Conservation (phyloP, 2,329 filamentous ascomycete genomes). For the Calonectria henricotiae region DNA sequence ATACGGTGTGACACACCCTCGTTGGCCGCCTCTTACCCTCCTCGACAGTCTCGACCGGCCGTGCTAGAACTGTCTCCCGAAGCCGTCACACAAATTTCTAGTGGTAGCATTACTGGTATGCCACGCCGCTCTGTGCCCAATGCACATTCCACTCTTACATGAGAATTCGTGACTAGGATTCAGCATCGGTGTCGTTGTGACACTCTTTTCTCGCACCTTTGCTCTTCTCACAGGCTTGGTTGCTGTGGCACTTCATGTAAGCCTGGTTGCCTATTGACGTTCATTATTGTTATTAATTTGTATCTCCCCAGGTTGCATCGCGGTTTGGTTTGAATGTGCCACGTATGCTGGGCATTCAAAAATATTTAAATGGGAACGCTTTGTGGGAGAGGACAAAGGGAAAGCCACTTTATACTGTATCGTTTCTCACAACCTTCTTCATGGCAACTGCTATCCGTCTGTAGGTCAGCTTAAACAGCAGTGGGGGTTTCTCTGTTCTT, state of each 20-base stretch:
- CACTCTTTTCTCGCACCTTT: slow-evolving; percentile 80
- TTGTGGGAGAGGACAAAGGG: slow-evolving; percentile 69
- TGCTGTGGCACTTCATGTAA: slow-evolving; percentile 76
- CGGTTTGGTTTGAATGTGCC: slow-evolving; percentile 63
- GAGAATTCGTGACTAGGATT: slow-evolving; percentile 66
- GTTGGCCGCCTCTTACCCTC: slow-evolving; percentile 40
- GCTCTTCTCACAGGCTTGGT: slow-evolving; percentile 78
- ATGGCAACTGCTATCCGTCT: slow-evolving; percentile 71
- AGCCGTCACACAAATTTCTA: slow-evolving; percentile 67
- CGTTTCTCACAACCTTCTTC: slow-evolving; percentile 82
- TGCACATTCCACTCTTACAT: not conserved
- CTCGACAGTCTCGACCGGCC: slow-evolving; percentile 35
- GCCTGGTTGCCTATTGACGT: slow-evolving; percentile 40
- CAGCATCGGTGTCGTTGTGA: slow-evolving; percentile 75
- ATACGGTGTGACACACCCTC: slow-evolving; percentile 54
- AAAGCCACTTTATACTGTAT: slow-evolving; percentile 77
- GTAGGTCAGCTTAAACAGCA: slow-evolving; percentile 51
- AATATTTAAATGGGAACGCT: slow-evolving; percentile 58
- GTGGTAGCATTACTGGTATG: slow-evolving; percentile 70
- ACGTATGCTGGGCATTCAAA: slow-evolving; percentile 58
- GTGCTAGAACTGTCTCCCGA: slow-evolving; percentile 51
- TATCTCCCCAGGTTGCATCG: slow-evolving; percentile 59
- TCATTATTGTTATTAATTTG: slow-evolving; percentile 36
- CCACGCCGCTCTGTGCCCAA: slow-evolving; percentile 6
- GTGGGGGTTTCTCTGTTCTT: too few species aligned